Conservation (phyloP, 768 basidiomycete genomes). For the Podaxis mareebaensis region DNA sequence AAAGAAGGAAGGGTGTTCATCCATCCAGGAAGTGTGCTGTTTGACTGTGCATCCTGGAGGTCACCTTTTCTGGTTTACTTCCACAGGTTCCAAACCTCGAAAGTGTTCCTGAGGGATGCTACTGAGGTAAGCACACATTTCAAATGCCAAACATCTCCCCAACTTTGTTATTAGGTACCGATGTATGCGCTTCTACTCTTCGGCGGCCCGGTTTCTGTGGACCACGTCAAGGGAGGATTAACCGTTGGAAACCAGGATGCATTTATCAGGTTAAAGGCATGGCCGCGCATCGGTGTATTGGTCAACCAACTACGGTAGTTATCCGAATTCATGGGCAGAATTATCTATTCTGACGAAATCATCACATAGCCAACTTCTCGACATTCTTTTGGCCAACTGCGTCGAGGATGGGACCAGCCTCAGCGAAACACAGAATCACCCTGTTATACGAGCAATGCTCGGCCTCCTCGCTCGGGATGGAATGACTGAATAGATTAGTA, state of each 20-base stretch:
- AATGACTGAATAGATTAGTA: slow-evolving; percentile 25
- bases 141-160: neutral
- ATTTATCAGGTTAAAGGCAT: slow-evolving; percentile 67
- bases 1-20: slow-evolving; percentile 69
- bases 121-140: slow-evolving; percentile 61
- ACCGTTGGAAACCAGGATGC: slow-evolving; percentile 56
- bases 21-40: slow-evolving; percentile 82
- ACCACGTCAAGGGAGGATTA: slow-evolving; percentile 80
- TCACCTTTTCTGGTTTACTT: slow-evolving; percentile 84
- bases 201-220: slow-evolving; percentile 75
- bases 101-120: slow-evolving; percentile 84
- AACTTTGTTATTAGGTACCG: slow-evolving; percentile 56
- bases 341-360: neutral
- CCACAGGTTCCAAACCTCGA: slow-evolving; percentile 77
- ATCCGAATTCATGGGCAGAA: neutral
- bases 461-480: slow-evolving; percentile 34
- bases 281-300: slow-evolving; percentile 89
- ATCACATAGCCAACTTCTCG: slow-evolving; percentile 59
- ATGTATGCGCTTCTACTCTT: slow-evolving; percentile 85
- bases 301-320: slow-evolving; percentile 81
- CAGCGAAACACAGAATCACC: slow-evolving; percentile 47
- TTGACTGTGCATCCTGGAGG: slow-evolving; percentile 70
- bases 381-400: slow-evolving; percentile 62
- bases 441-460: slow-evolving; percentile 47
- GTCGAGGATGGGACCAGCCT: slow-evolving; percentile 63